Conservation (phyloP, 2,329 filamentous ascomycete genomes). For the Sporothrix humicola region DNA sequence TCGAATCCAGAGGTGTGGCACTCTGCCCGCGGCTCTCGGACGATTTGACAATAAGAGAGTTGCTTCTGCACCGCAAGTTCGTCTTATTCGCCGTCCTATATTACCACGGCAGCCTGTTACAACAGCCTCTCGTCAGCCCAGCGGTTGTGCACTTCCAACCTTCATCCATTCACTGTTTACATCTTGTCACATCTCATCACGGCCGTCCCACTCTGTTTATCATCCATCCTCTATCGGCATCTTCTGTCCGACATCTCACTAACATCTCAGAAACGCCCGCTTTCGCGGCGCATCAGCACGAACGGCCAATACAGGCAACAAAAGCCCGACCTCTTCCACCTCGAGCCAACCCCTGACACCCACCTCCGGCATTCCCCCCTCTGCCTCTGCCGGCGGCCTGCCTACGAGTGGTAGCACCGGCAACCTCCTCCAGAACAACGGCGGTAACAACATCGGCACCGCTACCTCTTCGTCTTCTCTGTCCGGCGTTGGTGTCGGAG, state of each 20-base stretch:
- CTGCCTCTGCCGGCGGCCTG: constrained; percentile 25
- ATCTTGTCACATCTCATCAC: not conserved
- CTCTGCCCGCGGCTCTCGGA: constrained; percentile 8
- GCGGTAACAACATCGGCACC: constrained; percentile 10
- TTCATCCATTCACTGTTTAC: not conserved
- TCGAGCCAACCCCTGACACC: constrained; percentile 47
- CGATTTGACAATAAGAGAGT: not conserved
- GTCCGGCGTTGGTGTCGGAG: not conserved
- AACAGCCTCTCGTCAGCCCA: constrained; percentile 1
- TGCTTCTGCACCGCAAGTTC: constrained; percentile 9
- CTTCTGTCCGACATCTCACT: too few species aligned
- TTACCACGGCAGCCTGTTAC: not conserved
- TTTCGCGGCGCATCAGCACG: constrained; percentile 33
- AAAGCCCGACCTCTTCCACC: constrained; percentile 36
- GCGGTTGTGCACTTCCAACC: not conserved
- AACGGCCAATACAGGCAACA: constrained; percentile 32
- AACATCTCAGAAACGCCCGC: constrained; percentile 35
- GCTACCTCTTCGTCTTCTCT: not conserved
- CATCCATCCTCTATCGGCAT: not conserved
- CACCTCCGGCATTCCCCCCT: constrained; percentile 40
- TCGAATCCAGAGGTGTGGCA: not conserved
- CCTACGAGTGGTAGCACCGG: constrained; percentile 22
- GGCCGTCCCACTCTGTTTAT: not conserved
- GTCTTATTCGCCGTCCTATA: constrained; percentile 20
- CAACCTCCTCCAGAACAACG: constrained; percentile 15